Evolutionary conservation across 805 yeast species (phyloP).

Genomic region (Myxozyma kluyveri): DNA sequence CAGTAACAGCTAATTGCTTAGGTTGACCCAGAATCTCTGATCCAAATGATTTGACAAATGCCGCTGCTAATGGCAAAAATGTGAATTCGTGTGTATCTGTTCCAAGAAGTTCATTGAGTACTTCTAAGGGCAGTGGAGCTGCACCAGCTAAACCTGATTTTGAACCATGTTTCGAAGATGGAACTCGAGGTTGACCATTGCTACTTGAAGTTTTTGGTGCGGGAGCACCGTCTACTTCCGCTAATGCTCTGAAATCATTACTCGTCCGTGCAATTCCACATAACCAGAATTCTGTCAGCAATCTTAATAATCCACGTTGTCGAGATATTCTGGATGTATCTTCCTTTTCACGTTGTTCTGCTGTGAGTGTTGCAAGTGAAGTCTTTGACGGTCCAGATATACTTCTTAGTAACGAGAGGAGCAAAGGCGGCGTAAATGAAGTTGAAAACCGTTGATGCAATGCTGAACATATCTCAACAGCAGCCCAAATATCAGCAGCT

Average conservation of each 20-base stretch:
- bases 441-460: constrained; percentile 71
- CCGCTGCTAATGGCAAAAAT: constrained; percentile 30
- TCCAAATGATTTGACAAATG: constrained; percentile 58
- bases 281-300: constrained; percentile 57
- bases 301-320: constrained; percentile 49
- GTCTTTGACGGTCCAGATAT: constrained; percentile 30
- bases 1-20: constrained; percentile 1
- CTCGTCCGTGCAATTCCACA: constrained; percentile 54
- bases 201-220: not conserved
- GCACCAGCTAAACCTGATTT: not conserved
- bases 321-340: constrained; percentile 43
- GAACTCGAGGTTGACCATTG: not conserved
- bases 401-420: constrained; percentile 31
- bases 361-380: constrained; percentile 27
- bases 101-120: constrained; percentile 46
- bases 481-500: constrained; percentile 58
- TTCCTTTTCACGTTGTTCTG: constrained; percentile 45
- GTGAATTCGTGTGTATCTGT: constrained; percentile 25
- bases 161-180: not conserved
- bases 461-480: constrained; percentile 64
- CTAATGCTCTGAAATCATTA: constrained; percentile 42
- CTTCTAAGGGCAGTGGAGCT: constrained; percentile 43
- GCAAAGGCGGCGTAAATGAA: constrained; percentile 45
- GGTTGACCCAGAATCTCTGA: constrained; percentile 53
- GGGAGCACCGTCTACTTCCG: constrained; percentile 14